A percentile compares a stretch with the other conserved stretches of the same genome.
These are phyloP conservation scores for Podospora comata DNA, from an alignment of 495 filamentous ascomycete species.

Conservation along the genomic window DNA sequence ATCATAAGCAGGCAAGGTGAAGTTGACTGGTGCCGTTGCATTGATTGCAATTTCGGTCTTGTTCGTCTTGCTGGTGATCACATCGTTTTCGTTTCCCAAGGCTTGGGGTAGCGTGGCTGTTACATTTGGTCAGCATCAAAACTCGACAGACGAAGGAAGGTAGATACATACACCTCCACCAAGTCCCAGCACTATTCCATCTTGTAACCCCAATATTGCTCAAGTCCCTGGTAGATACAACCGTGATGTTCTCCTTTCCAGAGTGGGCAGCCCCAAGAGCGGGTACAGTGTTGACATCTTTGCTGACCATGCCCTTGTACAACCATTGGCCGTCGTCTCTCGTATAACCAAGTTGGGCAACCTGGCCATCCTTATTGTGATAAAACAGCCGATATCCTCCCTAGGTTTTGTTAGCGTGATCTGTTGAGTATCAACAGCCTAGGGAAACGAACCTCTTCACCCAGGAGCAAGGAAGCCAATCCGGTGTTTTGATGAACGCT, in stretches of 20 bases:
- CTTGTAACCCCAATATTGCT: conserved; percentile 30
- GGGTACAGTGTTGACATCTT: conserved; percentile 23
- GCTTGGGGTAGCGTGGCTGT: conserved; percentile 33
- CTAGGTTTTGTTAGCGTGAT: not conserved
- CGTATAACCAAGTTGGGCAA: conserved; percentile 33
- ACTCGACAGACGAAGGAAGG: not conserved
- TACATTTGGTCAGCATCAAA: conserved; percentile 13
- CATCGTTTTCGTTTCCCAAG: conserved; percentile 21
- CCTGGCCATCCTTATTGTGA: conserved; percentile 30
- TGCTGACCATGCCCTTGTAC: conserved; percentile 27
- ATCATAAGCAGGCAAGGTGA: conserved; percentile 32
- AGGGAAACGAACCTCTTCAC: conserved; percentile 6
- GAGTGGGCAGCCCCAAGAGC: conserved; percentile 28
- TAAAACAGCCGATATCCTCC: conserved; percentile 39
- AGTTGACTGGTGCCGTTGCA: conserved; percentile 28
- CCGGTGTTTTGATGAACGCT: conserved; percentile 29
- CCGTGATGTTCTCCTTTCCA: conserved; percentile 31
- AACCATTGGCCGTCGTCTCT: conserved; percentile 21
- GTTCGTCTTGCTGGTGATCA: conserved; percentile 25
- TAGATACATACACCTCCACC: conserved; percentile 27
- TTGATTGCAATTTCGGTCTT: conserved; percentile 25
- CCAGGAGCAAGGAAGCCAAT: conserved; percentile 31
- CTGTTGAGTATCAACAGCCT: not conserved
- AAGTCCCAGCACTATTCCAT: conserved; percentile 24
- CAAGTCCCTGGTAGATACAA: conserved; percentile 29